Evolutionary conservation across 257 asterid genomes (phyloP), one percentile per base, ranked within the genome.

Genomic region (Paulownia fortunei): DNA sequence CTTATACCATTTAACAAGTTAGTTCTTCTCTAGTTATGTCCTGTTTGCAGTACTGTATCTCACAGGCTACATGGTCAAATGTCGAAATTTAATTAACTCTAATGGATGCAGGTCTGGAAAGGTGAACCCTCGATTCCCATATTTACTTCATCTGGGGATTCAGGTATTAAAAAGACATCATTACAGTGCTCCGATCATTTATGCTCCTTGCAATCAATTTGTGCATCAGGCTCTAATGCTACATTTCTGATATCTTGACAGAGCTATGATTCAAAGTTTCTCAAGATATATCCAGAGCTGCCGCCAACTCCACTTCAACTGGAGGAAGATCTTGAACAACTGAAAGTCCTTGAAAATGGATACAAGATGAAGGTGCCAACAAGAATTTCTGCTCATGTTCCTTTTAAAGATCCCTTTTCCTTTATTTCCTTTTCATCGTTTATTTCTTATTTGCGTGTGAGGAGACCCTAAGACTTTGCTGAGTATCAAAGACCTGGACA

Each of bases 261-360:
- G 99, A 93, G 99, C 86, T 91, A 74, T 79, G 98, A 95, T 81
- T 41, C 99, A 3, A 90, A 88, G 85, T 95, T 93, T 82, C 96
- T 93, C 13, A 84, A 85, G 80, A 82, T 85, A 74, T 91, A 93
- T 78, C 85, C 97, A 2, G 87, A 88, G 80, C 88, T 95, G 65
- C 85, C 88, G 41, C 89, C 97, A 16, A 91, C 97, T 9, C 98
- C 97, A 2, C 89, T 92, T 62, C 99, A 95, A 82, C 88, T 95
- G 34, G 97, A 95, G 87, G 98, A 95, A 86, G 99, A 95, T 85
- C 97, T 94, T 51, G 99, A 94, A 85, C 98, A 95, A 66, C 86
- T 93, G 70, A 95, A 95, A 84, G 97, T 93, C 80, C 98, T 93
- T 73, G 98, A 95, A 84, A 90, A 92, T 79, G 99, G 98, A 80